Conservation (phyloP, 441 rosid species). For the Gossypium lobatum region DNA sequence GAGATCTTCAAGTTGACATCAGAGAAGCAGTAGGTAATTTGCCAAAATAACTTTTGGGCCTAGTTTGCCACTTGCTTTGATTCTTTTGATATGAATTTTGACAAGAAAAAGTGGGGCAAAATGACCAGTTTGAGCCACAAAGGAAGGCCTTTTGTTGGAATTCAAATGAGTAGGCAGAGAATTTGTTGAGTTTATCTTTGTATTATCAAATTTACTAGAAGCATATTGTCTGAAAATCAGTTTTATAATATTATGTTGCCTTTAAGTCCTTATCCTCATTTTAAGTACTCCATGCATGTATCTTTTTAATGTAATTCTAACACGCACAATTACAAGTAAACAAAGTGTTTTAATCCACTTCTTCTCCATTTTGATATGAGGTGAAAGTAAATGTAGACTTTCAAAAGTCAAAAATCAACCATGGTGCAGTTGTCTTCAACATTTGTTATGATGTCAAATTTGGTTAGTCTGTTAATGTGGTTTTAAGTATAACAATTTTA, state of each 20-base stretch:
- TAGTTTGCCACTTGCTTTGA: background rate
- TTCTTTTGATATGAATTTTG: background rate
- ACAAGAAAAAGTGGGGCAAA: background rate
- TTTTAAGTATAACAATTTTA: background rate
- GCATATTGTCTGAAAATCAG: background rate
- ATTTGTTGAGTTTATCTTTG: background rate
- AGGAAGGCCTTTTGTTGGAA: background rate
- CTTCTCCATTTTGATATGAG: background rate
- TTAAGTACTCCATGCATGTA: background rate
- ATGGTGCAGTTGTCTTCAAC: background rate
- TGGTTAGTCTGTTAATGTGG: background rate
- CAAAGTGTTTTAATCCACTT: background rate
- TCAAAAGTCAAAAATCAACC: background rate
- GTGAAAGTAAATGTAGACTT: background rate
- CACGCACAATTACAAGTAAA: background rate
- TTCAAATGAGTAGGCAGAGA: background rate
- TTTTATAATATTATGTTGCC: background rate
- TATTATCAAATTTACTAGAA: background rate
- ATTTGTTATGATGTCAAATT: background rate
- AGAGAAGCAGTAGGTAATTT: slow-evolving; percentile 2
- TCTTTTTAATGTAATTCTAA: background rate
- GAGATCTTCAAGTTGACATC: background rate
- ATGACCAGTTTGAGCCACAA: background rate
- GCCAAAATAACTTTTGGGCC: background rate
- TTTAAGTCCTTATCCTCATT: background rate